Percentiles rank a stretch among this genome's conserved stretches.
Conservation (phyloP, 73 alveolate genomes). For the Paramecium sonneborni region DNA sequence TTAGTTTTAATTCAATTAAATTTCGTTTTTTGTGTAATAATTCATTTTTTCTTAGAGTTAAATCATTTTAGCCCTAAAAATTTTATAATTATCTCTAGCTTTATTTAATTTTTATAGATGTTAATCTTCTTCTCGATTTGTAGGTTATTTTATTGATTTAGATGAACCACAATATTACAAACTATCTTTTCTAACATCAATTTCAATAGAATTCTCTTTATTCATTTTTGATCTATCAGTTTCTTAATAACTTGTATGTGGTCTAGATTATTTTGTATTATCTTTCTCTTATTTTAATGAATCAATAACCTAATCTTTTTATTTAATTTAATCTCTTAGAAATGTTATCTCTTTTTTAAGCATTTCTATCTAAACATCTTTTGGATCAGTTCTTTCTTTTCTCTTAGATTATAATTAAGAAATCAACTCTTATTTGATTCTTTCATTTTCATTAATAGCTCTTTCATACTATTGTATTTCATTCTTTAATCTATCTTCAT, state of each 20-base stretch:
- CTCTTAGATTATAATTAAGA: background rate
- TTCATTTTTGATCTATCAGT: slow-evolving; percentile 44
- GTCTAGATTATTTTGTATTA: background rate
- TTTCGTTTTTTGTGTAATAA: background rate
- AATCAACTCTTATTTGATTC: background rate
- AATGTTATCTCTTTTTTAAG: slow-evolving; percentile 27
- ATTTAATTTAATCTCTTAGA: background rate
- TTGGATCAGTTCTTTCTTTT: background rate
- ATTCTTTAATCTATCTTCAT: background rate
- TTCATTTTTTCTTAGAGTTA: background rate
- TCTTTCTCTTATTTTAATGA: background rate
- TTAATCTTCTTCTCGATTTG: slow-evolving; percentile 30
- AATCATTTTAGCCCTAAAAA: slow-evolving; percentile 30
- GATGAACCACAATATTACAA: slow-evolving; percentile 29
- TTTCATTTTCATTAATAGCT: slow-evolving; percentile 21
- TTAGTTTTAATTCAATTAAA: background rate
- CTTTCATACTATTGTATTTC: background rate
- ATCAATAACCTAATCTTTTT: background rate
- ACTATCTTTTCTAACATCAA: slow-evolving; percentile 17
- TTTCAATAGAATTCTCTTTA: slow-evolving; percentile 21
- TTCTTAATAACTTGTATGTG: slow-evolving; percentile 47
- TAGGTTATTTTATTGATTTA: background rate
- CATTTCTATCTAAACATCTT: background rate
- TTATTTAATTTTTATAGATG: background rate
- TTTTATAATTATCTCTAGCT: slow-evolving; percentile 36